phyloP scores from a whole-genome alignment of 2,329 filamentous ascomycete genomes.

The Alternaria solani region DNA sequence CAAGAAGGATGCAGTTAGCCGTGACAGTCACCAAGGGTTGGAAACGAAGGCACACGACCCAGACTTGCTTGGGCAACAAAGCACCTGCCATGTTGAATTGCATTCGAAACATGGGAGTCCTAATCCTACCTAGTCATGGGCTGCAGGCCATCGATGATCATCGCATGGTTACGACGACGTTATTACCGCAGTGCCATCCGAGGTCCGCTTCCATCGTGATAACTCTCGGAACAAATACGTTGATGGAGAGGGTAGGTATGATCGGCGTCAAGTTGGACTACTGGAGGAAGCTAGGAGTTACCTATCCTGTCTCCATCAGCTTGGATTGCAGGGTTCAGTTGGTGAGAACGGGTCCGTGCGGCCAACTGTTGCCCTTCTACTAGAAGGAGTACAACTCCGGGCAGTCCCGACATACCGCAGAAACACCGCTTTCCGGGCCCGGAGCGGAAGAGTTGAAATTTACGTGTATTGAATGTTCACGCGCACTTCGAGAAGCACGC shows the following conservation, averaged over 20 bases:
- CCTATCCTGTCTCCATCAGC: slow-evolving; percentile 15
- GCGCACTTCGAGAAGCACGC: neutral
- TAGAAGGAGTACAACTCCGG: slow-evolving; percentile 19
- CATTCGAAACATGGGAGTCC: slow-evolving; percentile 14
- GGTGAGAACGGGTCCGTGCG: slow-evolving; percentile 11
- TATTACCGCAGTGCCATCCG: slow-evolving; percentile 13
- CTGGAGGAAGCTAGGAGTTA: slow-evolving; percentile 1
- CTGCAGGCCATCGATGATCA: slow-evolving; percentile 27
- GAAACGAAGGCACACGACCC: neutral
- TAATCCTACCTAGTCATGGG: slow-evolving; percentile 10
- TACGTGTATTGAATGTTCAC: neutral
- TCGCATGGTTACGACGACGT: slow-evolving; percentile 4
- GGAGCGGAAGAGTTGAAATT: neutral
- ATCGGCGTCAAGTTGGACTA: slow-evolving; percentile 20
- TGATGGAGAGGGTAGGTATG: slow-evolving; percentile 9
- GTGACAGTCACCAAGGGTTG: neutral
- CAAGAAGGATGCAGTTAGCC: neutral
- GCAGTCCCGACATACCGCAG: slow-evolving; percentile 21
- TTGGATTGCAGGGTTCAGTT: slow-evolving; percentile 17
- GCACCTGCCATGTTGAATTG: slow-evolving; percentile 16
- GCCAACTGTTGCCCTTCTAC: slow-evolving; percentile 15
- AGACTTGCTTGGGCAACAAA: slow-evolving; percentile 3
- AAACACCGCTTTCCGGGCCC: slow-evolving; percentile 23
- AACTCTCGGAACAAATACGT: slow-evolving; percentile 5
- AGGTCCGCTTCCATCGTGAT: neutral